phyloP scores from a whole-genome alignment of 768 basidiomycete species.

The Rhodosporidiobolus odoratus region DNA sequence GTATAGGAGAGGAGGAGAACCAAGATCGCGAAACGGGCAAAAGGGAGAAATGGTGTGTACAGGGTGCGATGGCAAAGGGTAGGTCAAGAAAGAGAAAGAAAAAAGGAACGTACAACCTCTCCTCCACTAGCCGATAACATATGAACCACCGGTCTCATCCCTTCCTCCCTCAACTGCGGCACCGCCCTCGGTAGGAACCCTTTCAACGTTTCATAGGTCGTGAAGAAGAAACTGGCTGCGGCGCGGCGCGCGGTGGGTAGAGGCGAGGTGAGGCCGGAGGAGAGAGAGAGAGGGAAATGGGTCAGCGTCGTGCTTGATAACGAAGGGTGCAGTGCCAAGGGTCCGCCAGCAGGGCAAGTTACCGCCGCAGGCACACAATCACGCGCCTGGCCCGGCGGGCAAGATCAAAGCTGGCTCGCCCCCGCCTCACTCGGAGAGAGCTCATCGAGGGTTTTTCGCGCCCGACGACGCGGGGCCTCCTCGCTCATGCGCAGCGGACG shows the following conservation, averaged over 20 bases:
- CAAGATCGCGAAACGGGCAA: neutral
- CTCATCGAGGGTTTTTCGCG: no score
- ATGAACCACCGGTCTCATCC: slow-evolving; percentile 56
- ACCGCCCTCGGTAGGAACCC: slow-evolving; percentile 59
- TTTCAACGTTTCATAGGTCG: slow-evolving; percentile 86
- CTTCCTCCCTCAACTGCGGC: slow-evolving; percentile 52
- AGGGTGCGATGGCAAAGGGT: no score
- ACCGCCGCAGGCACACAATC: no score
- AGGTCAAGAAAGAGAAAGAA: neutral
- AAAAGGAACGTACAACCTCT: slow-evolving; percentile 53
- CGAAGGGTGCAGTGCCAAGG: no score
- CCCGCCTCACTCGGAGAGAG: no score
- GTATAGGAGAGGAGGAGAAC: neutral
- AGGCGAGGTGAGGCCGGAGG: neutral
- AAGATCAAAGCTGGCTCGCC: no score
- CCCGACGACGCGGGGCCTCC: no score
- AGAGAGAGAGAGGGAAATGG: neutral
- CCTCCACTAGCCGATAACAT: slow-evolving; percentile 55
- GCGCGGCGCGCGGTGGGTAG: neutral
- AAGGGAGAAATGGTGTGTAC: no score
- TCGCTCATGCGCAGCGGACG: no score
- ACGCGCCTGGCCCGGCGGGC: no score
- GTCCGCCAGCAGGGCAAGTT: no score
- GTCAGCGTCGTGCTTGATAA: neutral
- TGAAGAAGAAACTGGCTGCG: slow-evolving; percentile 88